Evolutionary conservation across 805 yeast genomes (phyloP), one percentile per base, ranked within the genome.

Genomic region (Myxozyma monticola): DNA sequence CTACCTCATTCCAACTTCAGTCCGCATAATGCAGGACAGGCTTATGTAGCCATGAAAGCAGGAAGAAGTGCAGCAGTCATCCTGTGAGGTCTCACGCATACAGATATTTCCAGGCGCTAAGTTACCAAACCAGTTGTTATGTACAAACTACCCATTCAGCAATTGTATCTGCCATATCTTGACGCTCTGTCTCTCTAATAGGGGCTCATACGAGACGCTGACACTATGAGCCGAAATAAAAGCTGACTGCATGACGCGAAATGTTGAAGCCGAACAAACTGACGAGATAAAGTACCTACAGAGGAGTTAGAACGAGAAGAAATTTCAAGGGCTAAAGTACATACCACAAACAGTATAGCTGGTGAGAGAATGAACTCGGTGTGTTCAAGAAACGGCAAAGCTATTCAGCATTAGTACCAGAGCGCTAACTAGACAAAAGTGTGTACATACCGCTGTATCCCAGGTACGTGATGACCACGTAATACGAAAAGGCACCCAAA

Each of bases 391-490:
- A 73, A 86, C 56, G 81, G 89, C 65, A 85, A 74, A 41, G 64
- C 65, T 61, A 21, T 14, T 15, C 20, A 22, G 15, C 10, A 4
- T 38, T 14, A 41, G 18, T 7, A 26, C 14, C 8, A 5, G 9
- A 12, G 12, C 15, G 25, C 12, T 5, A 26, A 5, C 7, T 17
- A 14, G 21, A 40, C 4, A 9, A 30, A 25, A 24, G 28, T 20
- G n/a, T 20, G 14, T 12, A 37, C 62, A 9, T 49, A 52, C 87
- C 73, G 72, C 87, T 78, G 71, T 85, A 90, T n/a, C 97, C 97
- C 62, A 88, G 81, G 65, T 89, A 89, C 1, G 96, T 84, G 45
- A 89, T 77, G 46, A 86, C 75, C 60, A 81, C 81, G 68, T 90
- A 90, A 65, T 86, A 86, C 17, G 83, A 78, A 42, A 85, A 69